phyloP scores from a whole-genome alignment of 352 stramenopile species.

The Phytophthora europaea region DNA sequence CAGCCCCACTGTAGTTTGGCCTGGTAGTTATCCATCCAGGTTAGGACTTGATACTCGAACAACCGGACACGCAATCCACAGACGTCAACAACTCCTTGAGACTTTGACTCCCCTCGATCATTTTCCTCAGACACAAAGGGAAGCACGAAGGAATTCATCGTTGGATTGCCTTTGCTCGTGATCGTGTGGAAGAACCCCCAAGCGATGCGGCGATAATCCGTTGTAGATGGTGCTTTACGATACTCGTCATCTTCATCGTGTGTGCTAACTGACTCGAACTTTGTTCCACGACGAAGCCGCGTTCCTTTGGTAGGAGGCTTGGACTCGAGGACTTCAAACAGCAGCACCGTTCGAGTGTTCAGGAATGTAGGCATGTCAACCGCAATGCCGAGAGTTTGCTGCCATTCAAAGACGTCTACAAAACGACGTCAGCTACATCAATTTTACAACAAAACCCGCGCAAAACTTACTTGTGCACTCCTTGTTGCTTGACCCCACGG shows the following conservation, averaged over 20 bases:
- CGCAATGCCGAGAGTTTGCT: slow-evolving; percentile 45
- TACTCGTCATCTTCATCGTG: slow-evolving; percentile 38
- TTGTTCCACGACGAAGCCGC: slow-evolving; percentile 29
- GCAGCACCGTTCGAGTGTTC: slow-evolving; percentile 49
- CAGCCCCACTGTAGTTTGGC: slow-evolving; percentile 60
- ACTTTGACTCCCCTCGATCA: slow-evolving; percentile 8
- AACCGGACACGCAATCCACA: slow-evolving; percentile 58
- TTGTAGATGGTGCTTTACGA: slow-evolving; percentile 9
- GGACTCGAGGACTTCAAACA: slow-evolving; percentile 68
- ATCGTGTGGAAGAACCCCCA: slow-evolving; percentile 78
- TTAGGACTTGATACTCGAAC: slow-evolving; percentile 65
- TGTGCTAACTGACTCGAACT: slow-evolving; percentile 41
- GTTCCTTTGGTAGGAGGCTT: slow-evolving; percentile 29
- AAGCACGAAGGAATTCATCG: slow-evolving; percentile 48
- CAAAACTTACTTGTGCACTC: slow-evolving; percentile 29
- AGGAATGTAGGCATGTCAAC: slow-evolving; percentile 49
- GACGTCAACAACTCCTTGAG: slow-evolving; percentile 11
- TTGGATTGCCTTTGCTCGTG: slow-evolving; percentile 51
- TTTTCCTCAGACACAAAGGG: slow-evolving; percentile 19
- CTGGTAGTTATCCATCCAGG: slow-evolving; percentile 74
- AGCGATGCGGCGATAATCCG: slow-evolving; percentile 45
- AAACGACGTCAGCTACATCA: not conserved
- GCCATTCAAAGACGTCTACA: slow-evolving; percentile 68
- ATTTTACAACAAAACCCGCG: not conserved
- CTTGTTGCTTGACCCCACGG: slow-evolving; percentile 8